Evolutionary conservation across 768 basidiomycete species (phyloP).

Genomic region (Goffeauzyma gilvescens): DNA sequence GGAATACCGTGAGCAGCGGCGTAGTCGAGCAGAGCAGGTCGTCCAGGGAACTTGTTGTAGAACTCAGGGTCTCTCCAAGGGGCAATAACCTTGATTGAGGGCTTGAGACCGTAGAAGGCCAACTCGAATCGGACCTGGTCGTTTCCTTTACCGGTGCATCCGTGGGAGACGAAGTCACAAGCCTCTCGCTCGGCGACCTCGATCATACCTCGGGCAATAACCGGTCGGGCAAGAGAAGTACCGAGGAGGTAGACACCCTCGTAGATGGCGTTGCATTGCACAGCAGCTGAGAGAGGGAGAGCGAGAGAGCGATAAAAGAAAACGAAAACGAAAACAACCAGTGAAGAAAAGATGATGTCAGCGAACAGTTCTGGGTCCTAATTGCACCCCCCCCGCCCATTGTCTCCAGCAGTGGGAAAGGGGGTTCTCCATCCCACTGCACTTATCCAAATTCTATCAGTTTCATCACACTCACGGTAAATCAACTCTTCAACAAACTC

Average conservation of each 20-base stretch:
- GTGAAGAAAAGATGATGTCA: no score
- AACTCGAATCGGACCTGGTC: slow-evolving; percentile 99
- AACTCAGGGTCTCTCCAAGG: slow-evolving; percentile 96
- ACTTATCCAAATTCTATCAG: no score
- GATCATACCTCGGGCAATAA: slow-evolving; percentile 98
- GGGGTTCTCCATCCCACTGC: no score
- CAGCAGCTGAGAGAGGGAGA: slow-evolving; percentile 41
- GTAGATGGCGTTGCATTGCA: slow-evolving; percentile 97
- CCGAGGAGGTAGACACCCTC: slow-evolving; percentile 97
- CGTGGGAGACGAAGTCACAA: slow-evolving; percentile 95
- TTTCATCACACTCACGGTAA: slow-evolving; percentile 45
- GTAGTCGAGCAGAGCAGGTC: slow-evolving; percentile 75
- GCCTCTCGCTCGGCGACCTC: slow-evolving; percentile 69
- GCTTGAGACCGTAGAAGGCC: slow-evolving; percentile 94
- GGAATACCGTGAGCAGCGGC: slow-evolving; percentile 76
- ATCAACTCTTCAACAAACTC: slow-evolving; percentile 94
- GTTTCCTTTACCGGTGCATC: slow-evolving; percentile 98
- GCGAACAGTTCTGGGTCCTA: no score
- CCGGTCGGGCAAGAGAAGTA: slow-evolving; percentile 90
- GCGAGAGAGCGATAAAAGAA: neutral
- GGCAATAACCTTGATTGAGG: slow-evolving; percentile 95
- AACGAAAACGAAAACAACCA: neutral
- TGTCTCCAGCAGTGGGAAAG: no score
- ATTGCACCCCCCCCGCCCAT: no score
- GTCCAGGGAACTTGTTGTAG: slow-evolving; percentile 92